These are phyloP conservation scores for Ascoidea asiatica DNA, from an alignment of 805 yeast species.

Conservation along the genomic window DNA sequence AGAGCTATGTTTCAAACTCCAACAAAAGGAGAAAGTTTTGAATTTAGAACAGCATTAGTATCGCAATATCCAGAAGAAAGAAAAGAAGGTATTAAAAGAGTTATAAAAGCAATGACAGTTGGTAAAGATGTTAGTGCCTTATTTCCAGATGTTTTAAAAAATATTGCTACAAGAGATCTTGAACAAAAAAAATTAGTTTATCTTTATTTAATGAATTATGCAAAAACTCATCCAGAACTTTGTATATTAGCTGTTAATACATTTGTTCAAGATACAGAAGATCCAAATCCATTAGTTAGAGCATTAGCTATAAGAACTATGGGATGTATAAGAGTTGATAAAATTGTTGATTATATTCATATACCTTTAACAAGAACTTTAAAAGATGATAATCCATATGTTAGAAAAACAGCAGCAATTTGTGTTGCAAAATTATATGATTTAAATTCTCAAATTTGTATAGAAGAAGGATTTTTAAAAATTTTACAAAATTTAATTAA, in stretches of 20 bases:
- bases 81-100: constrained; percentile 93
- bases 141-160: constrained; percentile 92
- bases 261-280: constrained; percentile 88
- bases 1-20: constrained; percentile 46
- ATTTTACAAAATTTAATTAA: constrained; percentile 52
- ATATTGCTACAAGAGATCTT: constrained; percentile 90
- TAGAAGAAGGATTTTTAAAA: constrained; percentile 77
- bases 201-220: constrained; percentile 91
- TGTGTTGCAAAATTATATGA: constrained; percentile 94
- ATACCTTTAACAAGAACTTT: constrained; percentile 77
- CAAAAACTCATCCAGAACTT: constrained; percentile 90
- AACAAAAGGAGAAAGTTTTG: constrained; percentile 68
- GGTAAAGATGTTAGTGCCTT: constrained; percentile 93
- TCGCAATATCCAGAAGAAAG: constrained; percentile 91
- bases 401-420: constrained; percentile 92
- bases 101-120: constrained; percentile 95
- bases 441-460: constrained; percentile 62
- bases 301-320: constrained; percentile 95
- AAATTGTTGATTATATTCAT: constrained; percentile 90
- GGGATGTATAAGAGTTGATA: constrained; percentile 96
- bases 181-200: constrained; percentile 96
- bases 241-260: constrained; percentile 95
- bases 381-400: constrained; percentile 91
- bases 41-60: constrained; percentile 78
- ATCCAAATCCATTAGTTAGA: constrained; percentile 90